Evolutionary conservation across 257 asterid species (phyloP), one percentile per base, ranked within the genome.

Genomic region (Ilex asprella): DNA sequence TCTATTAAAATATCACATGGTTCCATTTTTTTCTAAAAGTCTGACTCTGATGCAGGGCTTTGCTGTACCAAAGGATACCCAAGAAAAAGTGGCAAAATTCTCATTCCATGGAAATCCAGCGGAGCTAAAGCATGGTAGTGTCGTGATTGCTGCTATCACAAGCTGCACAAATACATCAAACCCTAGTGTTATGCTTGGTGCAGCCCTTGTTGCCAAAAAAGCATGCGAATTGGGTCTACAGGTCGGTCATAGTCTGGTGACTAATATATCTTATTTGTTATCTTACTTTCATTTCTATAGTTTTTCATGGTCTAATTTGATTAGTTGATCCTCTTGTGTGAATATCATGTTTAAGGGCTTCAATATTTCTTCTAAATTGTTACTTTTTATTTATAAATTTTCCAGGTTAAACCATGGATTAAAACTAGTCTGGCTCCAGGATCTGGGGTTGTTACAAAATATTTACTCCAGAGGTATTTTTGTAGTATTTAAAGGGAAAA

Each of bases 361-460:
- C 55, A 44, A 30, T 35, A 47, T 52, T 44, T 67, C 30, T 39
- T 47, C 66, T 10, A 16, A 50, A 63, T 56, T 70, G 65, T 53
- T 57, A 63, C 62, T 68, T 60, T 76, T 49, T 21, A 5, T 16
- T 62, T 7, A 55, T 62, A 52, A 52, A 64, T 29, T 68, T 51
- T 67, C 27, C 81, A 91, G 96, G 98, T 91, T 49, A 91, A 91
- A 77, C 98, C 96, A 73, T 91, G 98, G 98, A 67, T 91, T n/a
- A 88, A 91, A 79, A 91, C 98, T 66, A 88, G 98, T 43, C 98
- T 91, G 72, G 96, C 95, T 66, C 95, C 98, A 11, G 98, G 98
- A 43, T 88, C 98, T 57, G 96, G 98, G 41, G 98, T 91, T 62
- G 96, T 79, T 55, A 88, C 88, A 47, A 84, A 88, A 79, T 91